phyloP scores from a whole-genome alignment of 2,329 filamentous ascomycete species.

The Pochonia chlamydosporia region DNA sequence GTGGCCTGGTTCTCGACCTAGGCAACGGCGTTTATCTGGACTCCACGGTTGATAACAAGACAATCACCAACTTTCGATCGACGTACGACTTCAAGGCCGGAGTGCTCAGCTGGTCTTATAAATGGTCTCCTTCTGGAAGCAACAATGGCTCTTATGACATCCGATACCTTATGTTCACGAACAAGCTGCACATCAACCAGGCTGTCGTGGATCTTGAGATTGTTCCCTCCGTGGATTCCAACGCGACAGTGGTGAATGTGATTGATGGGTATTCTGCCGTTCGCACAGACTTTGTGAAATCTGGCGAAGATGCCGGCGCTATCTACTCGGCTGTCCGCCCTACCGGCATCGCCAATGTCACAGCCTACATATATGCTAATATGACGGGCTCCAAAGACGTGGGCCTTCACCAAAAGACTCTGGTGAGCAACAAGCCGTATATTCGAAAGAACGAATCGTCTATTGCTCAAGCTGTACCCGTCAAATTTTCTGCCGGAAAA shows the following conservation, averaged over 20 bases:
- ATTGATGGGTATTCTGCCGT: conserved; percentile 65
- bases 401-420: conserved; percentile 27
- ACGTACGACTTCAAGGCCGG: conserved; percentile 59
- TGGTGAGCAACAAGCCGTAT: conserved; percentile 19
- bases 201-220: conserved; percentile 4
- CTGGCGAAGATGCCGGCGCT: conserved; percentile 44
- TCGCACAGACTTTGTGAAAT: conserved; percentile 52
- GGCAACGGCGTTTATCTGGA: conserved; percentile 48
- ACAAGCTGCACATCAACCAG: conserved; percentile 54
- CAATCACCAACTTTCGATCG: conserved; percentile 56
- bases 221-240: conserved; percentile 40
- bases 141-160: conserved; percentile 46
- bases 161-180: conserved; percentile 59
- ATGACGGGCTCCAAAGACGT: conserved; percentile 34
- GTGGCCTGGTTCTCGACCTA: conserved; percentile 40
- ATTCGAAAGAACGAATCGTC: conserved; percentile 55
- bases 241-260: conserved; percentile 58
- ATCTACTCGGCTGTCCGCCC: conserved; percentile 64
- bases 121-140: conserved; percentile 48
- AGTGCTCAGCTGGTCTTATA: conserved; percentile 58
- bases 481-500: conserved; percentile 46
- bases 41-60: conserved; percentile 50
- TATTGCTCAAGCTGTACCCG: conserved; percentile 54
- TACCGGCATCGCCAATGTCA: conserved; percentile 54
- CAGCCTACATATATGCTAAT: conserved; percentile 43